phyloP scores from a whole-genome alignment of 495 filamentous ascomycete species.

The Annulohypoxylon moriforme region DNA sequence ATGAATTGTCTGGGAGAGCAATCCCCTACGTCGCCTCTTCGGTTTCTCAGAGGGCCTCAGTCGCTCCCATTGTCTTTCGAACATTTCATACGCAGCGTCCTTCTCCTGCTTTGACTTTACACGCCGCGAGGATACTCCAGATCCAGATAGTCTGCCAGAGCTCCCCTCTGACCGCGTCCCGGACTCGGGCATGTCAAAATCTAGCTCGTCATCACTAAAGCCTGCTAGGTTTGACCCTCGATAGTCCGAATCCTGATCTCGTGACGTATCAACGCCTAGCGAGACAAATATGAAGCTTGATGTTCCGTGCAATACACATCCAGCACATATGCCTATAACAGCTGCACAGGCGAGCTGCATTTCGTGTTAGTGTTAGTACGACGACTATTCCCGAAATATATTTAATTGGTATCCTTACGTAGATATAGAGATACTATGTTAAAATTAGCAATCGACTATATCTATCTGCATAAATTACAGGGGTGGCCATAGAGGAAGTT shows the following conservation, averaged over 20 bases:
- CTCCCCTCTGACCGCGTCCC: constrained; percentile 28
- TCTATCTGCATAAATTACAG: constrained; percentile 40
- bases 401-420: constrained; percentile 43
- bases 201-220: constrained; percentile 53
- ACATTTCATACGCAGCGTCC: constrained; percentile 27
- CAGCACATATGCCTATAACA: constrained; percentile 66
- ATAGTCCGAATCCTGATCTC: constrained; percentile 20
- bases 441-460: constrained; percentile 39
- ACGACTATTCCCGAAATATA: constrained; percentile 3
- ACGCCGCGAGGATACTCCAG: constrained; percentile 8
- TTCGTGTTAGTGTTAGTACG: constrained; percentile 27
- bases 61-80: constrained; percentile 44
- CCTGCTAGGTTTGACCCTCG: constrained; percentile 2
- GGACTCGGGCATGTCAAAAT: constrained; percentile 19
- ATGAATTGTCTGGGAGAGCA: constrained; percentile 70
- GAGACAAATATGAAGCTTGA: constrained; percentile 54
- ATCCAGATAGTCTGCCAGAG: constrained; percentile 20
- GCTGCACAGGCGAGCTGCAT: constrained; percentile 66
- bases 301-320: constrained; percentile 60
- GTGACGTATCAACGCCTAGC: constrained; percentile 51
- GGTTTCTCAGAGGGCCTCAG: constrained; percentile 46
- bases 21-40: constrained; percentile 49
- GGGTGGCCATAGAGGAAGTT: constrained; percentile 3
- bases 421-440: constrained; percentile 71
- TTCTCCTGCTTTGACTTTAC: constrained; percentile 19